Evolutionary conservation across 176 grass and related monocot genomes (phyloP).

Genomic region (Oryza rufipogon): DNA sequence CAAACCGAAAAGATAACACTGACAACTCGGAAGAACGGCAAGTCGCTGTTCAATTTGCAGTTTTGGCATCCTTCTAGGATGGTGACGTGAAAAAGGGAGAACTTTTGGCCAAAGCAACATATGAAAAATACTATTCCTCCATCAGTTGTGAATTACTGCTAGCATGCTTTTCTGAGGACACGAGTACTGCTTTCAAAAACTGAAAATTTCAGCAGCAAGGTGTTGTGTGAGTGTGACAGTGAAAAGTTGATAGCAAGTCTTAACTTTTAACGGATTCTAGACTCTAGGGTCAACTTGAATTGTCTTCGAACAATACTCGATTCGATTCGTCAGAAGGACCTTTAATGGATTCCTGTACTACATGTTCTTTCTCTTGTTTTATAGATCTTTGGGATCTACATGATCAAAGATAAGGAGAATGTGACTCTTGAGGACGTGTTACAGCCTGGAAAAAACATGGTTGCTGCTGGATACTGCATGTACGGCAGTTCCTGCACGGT

Average conservation of each 20-base stretch:
- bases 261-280: not conserved
- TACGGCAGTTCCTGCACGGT: conserved; percentile 99
- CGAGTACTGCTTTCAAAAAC: not conserved
- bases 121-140: not conserved
- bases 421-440: conserved; percentile 76
- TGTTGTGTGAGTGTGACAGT: not conserved
- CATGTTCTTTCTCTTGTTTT: not conserved
- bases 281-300: not conserved
- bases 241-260: not conserved
- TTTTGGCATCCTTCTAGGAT: not conserved
- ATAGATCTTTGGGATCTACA: conserved; percentile 89
- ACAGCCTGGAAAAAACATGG: conserved; percentile 88
- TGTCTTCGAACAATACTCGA: not conserved
- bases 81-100: not conserved
- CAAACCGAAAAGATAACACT: not conserved
- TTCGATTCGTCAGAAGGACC: conserved; percentile 4
- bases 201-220: not conserved
- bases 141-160: not conserved
- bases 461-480: conserved; percentile 99
- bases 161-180: not conserved
- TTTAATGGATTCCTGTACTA: not conserved
- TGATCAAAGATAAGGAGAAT: conserved; percentile 69
- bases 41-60: not conserved
- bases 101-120: not conserved
- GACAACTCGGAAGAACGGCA: not conserved